These are phyloP conservation scores for Cardamine chenopodiifolia DNA, from an alignment of 345 rosid genomes.

Conservation along the genomic window DNA sequence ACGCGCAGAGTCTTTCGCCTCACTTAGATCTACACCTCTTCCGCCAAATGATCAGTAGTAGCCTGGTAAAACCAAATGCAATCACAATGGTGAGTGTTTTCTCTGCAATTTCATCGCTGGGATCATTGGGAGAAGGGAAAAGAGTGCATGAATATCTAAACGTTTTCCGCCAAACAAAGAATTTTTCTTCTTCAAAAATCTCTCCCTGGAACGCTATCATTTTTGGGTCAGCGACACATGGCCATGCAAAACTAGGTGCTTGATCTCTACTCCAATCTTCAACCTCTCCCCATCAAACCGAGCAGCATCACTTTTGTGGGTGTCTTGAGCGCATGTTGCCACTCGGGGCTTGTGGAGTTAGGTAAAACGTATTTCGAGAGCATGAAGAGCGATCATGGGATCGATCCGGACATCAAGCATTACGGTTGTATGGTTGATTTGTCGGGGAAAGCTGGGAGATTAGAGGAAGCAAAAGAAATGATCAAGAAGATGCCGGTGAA, in stretches of 20 bases:
- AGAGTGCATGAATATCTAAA: constrained; percentile 62
- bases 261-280: constrained; percentile 54
- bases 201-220: constrained; percentile 92
- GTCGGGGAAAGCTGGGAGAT: constrained; percentile 67
- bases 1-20: constrained; percentile 60
- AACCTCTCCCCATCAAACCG: constrained; percentile 49
- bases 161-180: constrained; percentile 56
- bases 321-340: constrained; percentile 77
- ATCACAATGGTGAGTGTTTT: constrained; percentile 84
- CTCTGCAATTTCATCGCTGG: constrained; percentile 66
- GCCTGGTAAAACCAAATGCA: constrained; percentile 58
- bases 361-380: constrained; percentile 59
- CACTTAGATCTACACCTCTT: constrained; percentile 59
- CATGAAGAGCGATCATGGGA: constrained; percentile 54
- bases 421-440: constrained; percentile 65
- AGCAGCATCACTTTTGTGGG: constrained; percentile 78
- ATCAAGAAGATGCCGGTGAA: constrained; percentile 71
- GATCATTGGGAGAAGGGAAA: constrained; percentile 62
- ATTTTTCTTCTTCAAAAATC: constrained; percentile 42
- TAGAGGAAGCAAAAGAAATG: constrained; percentile 65
- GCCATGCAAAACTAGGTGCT: constrained; percentile 64
- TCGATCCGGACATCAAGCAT: constrained; percentile 71
- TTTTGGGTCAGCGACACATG: constrained; percentile 76
- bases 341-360: constrained; percentile 60
- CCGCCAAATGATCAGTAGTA: constrained; percentile 56